Evolutionary conservation across 345 rosid species (phyloP).

Genomic region (Nephelium lappaceum): DNA sequence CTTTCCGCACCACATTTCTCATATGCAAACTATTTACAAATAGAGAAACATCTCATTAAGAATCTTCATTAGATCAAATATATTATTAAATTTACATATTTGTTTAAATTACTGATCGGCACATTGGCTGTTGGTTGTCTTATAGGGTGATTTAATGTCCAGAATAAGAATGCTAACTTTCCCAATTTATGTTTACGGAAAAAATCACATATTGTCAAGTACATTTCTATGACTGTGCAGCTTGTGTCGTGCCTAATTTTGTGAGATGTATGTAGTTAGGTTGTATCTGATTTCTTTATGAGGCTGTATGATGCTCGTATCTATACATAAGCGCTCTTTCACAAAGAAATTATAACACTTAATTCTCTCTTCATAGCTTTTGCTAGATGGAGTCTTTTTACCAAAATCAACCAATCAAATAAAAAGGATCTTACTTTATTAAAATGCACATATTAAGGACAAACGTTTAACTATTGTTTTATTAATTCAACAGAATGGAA

Average conservation of each 20-base stretch:
- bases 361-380: background rate
- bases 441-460: background rate
- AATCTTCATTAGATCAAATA: background rate
- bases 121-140: background rate
- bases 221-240: background rate
- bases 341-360: too few relatives aligned
- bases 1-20: background rate
- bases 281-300: background rate
- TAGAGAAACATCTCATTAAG: background rate
- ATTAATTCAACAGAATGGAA: background rate
- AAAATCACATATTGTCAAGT: background rate
- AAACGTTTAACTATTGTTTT: background rate
- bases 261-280: background rate
- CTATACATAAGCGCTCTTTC: background rate
- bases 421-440: background rate
- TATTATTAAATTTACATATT: too few relatives aligned
- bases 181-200: background rate
- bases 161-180: background rate
- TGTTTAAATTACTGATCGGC: background rate
- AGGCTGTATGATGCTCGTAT: background rate
- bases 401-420: background rate
- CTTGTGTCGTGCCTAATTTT: background rate
- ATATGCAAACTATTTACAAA: background rate
- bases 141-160: background rate
- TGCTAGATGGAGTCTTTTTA: background rate